phyloP scores from a whole-genome alignment of 1,284 basidiomycete species.

The Ceratobasidium sp. region DNA sequence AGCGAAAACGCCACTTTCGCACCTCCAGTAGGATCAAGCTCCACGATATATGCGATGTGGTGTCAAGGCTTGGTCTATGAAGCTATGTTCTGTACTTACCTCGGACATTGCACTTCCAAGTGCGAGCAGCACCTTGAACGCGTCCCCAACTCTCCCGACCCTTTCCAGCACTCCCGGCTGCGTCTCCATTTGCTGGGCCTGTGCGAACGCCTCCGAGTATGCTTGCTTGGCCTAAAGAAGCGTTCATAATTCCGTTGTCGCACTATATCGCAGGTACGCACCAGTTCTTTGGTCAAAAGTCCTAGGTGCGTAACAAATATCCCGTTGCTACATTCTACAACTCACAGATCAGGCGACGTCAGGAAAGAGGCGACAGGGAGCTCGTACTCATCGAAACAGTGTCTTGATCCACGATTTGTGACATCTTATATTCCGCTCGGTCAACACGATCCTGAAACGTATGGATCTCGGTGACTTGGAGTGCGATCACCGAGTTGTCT shows the following conservation, averaged over 20 bases:
- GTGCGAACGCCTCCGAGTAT: background rate
- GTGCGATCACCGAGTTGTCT: too few species aligned
- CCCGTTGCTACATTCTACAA: background rate
- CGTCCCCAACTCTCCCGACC: background rate
- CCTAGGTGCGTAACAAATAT: background rate
- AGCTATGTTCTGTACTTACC: background rate
- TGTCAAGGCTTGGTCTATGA: background rate
- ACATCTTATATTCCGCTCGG: background rate
- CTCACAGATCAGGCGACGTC: background rate
- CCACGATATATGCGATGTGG: background rate
- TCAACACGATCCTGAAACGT: too few species aligned
- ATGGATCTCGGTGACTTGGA: too few species aligned
- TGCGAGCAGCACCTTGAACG: constrained; percentile 1
- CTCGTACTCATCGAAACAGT: background rate
- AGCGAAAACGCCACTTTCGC: too few species aligned
- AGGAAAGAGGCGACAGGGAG: background rate
- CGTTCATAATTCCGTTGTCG: background rate
- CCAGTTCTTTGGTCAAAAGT: background rate
- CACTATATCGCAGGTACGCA: background rate
- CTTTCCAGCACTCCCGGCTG: background rate
- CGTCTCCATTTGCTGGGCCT: background rate
- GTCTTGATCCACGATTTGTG: background rate
- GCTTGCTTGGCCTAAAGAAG: background rate
- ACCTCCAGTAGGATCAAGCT: background rate
- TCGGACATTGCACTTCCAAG: background rate